phyloP scores from a whole-genome alignment of 2,329 filamentous ascomycete species.

The Dichotomopilus funicola region DNA sequence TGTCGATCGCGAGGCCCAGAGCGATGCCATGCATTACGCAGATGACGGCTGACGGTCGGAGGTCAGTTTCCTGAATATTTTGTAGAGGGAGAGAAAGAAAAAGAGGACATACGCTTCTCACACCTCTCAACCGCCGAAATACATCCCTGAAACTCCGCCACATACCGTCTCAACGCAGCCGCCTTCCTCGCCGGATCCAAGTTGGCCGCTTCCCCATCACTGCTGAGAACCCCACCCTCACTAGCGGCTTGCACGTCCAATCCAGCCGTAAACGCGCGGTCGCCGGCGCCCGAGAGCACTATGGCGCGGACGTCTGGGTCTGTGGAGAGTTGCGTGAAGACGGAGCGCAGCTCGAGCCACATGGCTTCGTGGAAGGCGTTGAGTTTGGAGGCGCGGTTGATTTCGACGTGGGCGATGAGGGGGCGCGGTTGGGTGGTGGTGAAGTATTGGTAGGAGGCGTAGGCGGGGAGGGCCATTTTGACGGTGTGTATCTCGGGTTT shows the following conservation, averaged over 20 bases:
- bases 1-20: slow-evolving; percentile 72
- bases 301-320: slow-evolving; percentile 70
- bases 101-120: slow-evolving; percentile 63
- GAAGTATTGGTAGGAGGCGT: slow-evolving; percentile 58
- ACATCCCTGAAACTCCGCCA: slow-evolving; percentile 73
- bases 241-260: slow-evolving; percentile 72
- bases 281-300: slow-evolving; percentile 73
- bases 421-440: slow-evolving; percentile 63
- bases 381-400: slow-evolving; percentile 78
- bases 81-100: neutral
- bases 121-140: slow-evolving; percentile 74
- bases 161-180: slow-evolving; percentile 55
- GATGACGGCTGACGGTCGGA: slow-evolving; percentile 58
- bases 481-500: neutral
- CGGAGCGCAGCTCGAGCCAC: slow-evolving; percentile 71
- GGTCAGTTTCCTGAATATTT: neutral
- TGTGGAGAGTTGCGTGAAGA: slow-evolving; percentile 66
- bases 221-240: slow-evolving; percentile 40
- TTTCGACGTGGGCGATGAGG: slow-evolving; percentile 84
- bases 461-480: slow-evolving; percentile 26
- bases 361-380: slow-evolving; percentile 82
- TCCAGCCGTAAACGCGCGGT: slow-evolving; percentile 78
- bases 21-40: slow-evolving; percentile 72
- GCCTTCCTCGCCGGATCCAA: slow-evolving; percentile 61
- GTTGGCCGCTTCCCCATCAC: slow-evolving; percentile 15